Conservation (phyloP, 331 rosid species). For the Phaseolus coccineus region DNA sequence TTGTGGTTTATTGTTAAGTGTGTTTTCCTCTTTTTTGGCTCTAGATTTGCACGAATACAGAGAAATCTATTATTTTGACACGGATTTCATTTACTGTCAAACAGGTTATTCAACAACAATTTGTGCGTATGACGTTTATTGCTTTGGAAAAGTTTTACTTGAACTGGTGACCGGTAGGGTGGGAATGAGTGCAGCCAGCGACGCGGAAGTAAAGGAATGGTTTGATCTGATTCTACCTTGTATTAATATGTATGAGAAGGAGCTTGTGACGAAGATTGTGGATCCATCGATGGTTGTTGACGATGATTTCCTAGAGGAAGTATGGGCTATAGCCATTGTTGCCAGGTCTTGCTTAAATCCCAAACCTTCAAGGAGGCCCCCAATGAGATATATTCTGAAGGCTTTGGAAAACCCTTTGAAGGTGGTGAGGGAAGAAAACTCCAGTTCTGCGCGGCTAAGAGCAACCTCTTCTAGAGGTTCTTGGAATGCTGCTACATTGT, state of each 20-base stretch:
- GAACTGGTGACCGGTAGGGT: conserved; percentile 88
- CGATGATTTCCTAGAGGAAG: conserved; percentile 95
- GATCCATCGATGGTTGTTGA: conserved; percentile 87
- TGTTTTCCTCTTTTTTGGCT: conserved; percentile 8
- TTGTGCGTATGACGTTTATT: conserved; percentile 88
- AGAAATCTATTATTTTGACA: not conserved
- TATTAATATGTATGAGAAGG: conserved; percentile 85
- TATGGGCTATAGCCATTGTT: conserved; percentile 96
- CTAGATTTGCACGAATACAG: not conserved
- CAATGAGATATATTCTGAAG: conserved; percentile 81
- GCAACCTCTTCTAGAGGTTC: conserved; percentile 88
- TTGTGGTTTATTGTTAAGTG: conserved; percentile 5
- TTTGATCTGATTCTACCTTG: conserved; percentile 68
- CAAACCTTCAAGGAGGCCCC: conserved; percentile 85
- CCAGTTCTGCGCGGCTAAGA: conserved; percentile 76
- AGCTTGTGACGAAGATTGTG: conserved; percentile 73
- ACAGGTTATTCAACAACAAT: conserved; percentile 75
- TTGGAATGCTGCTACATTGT: conserved; percentile 94
- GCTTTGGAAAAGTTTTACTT: conserved; percentile 94
- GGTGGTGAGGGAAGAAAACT: conserved; percentile 87
- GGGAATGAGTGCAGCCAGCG: conserved; percentile 76
- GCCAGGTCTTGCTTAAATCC: conserved; percentile 95
- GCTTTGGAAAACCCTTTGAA: conserved; percentile 94
- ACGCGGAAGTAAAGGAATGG: conserved; percentile 62
- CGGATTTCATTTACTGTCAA: conserved; percentile 36